Percentiles rank a stretch among this genome's conserved stretches.
phyloP scores from a whole-genome alignment of 257 asterid species.

The Linderniella brevidens region DNA sequence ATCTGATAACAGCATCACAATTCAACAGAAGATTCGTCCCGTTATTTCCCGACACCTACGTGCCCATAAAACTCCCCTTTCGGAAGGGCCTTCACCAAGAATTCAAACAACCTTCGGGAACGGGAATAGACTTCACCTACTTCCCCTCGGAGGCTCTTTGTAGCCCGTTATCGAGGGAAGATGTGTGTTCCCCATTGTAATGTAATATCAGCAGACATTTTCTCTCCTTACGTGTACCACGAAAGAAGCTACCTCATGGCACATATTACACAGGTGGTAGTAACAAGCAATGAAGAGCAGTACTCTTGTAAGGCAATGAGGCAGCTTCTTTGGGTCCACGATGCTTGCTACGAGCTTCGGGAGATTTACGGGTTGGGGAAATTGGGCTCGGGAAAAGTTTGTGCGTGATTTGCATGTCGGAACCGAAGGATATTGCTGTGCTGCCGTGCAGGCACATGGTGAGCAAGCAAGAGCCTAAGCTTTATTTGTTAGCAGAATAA shows the following conservation, averaged over 20 bases:
- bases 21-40: slow-evolving; percentile 28
- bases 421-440: slow-evolving; percentile 54
- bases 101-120: slow-evolving; percentile 60
- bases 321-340: slow-evolving; percentile 49
- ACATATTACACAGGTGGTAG: slow-evolving; percentile 35
- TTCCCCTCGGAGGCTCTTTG: slow-evolving; percentile 32
- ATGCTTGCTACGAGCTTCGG: slow-evolving; percentile 46
- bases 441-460: slow-evolving; percentile 8
- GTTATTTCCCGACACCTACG: slow-evolving; percentile 29
- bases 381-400: slow-evolving; percentile 34
- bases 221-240: slow-evolving; percentile 19
- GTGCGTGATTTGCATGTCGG: slow-evolving; percentile 69
- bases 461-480: too few relatives aligned
- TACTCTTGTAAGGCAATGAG: slow-evolving; percentile 31
- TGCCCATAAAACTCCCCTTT: slow-evolving; percentile 47
- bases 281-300: slow-evolving; percentile 21
- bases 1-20: slow-evolving; percentile 45
- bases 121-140: slow-evolving; percentile 45
- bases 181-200: slow-evolving; percentile 46
- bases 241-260: slow-evolving; percentile 13
- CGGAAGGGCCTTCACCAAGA: slow-evolving; percentile 58
- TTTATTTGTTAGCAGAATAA: too few relatives aligned
- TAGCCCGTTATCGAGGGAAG: slow-evolving; percentile 22
- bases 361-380: slow-evolving; percentile 67
- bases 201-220: slow-evolving; percentile 47